Conservation (phyloP, 805 yeast species). For the Cyberlindnera maritima region DNA sequence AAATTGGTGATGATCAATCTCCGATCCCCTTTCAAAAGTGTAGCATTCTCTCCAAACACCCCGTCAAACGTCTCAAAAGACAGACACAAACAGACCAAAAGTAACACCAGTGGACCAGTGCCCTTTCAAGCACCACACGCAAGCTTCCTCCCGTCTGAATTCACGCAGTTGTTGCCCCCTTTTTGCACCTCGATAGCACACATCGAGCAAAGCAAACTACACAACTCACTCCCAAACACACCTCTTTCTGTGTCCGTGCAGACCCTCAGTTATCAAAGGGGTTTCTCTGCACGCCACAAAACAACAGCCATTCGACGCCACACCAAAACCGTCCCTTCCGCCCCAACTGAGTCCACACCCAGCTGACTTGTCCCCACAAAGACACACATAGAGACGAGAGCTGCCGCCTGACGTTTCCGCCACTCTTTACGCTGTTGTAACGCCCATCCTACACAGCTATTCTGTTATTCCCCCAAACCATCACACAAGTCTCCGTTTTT, state of each 20-base stretch:
- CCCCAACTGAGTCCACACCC: constrained; percentile 2
- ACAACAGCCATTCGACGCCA: constrained; percentile 3
- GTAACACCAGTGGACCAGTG: too few relatives aligned
- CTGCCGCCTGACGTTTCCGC: constrained; percentile 44
- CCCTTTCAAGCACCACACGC: too few relatives aligned
- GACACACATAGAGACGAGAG: constrained; percentile 36
- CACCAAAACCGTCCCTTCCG: background rate
- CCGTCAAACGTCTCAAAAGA: too few relatives aligned
- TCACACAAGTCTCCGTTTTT: background rate
- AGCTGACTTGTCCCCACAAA: constrained; percentile 6
- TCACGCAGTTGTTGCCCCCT: background rate
- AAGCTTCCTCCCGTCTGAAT: too few relatives aligned
- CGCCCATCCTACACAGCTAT: constrained; percentile 2
- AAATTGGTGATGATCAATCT: too few relatives aligned
- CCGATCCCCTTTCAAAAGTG: too few relatives aligned
- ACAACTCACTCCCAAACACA: too few relatives aligned
- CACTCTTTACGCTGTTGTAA: constrained; percentile 8
- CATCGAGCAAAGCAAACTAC: too few relatives aligned
- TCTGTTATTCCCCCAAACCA: background rate
- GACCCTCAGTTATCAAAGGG: constrained; percentile 2
- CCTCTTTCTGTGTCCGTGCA: constrained; percentile 2
- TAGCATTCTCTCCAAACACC: too few relatives aligned
- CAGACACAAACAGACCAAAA: too few relatives aligned
- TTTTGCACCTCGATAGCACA: background rate
- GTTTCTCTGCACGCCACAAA: background rate